Base-by-base conservation (phyloP, 2,329 filamentous ascomycete genomes). In the Alternaria consortialis region DNA sequence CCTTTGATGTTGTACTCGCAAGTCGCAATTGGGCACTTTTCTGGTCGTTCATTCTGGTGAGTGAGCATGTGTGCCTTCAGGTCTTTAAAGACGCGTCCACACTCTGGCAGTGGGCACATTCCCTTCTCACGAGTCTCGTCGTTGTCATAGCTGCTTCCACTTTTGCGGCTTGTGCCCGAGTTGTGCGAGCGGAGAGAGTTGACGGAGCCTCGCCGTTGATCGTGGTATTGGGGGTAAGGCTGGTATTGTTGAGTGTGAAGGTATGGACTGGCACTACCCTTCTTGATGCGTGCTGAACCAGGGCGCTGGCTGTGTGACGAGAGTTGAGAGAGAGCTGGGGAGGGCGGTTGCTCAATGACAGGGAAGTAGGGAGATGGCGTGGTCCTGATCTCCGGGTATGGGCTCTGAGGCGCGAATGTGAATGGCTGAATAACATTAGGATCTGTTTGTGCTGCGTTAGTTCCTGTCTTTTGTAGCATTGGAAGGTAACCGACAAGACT, bases 11-110 rank as follows among this genome's bases (percentile, higher is more conserved):
- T 90, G 80, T 97, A 97, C 74, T 97, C 93, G 83, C 94, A 97
- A 0, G 90, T 95, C 59, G 90, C 85, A 69, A 97, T 97, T 1
- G 94, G 94, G 80, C 94, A 97, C 82, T 97, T 97, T 77, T 97
- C 93, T 0, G 94, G 94, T 25, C 94, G 86, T 81, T 97, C 93
- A 60, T 88, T 91, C 80, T 95, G 92, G 79, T 97, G 94, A 0
- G 94, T 97, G 76, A 97, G 87, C 91, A 96, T 94, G 80, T 97
- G 94, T 8, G 94, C 93, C 80, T 94, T 94, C 66, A 97, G 83
- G 74, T 97, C 93, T 81, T 96, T 96, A 86, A 96, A 96, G 59
- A 90, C 85, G 72, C 91, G 89, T 65, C 93, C 92, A 72, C 93
- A 97, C 59, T 94, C 92, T 7, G 91, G 88, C 74, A 93, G 89